Conservation (phyloP, 1,139 yeast genomes). For the Saccharomyces hybrid region DNA sequence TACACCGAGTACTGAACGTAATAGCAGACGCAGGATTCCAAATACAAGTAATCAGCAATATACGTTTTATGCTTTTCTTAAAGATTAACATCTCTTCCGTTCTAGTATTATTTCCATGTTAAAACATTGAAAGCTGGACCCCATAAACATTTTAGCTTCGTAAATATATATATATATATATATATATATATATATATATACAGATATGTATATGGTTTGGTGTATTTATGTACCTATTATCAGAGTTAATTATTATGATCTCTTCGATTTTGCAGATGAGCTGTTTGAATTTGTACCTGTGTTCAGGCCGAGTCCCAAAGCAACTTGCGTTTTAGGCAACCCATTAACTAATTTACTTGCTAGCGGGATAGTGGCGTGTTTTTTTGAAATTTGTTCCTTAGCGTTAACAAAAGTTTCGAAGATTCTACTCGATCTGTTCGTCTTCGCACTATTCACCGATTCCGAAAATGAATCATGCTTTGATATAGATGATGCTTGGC, state of each 20-base stretch:
- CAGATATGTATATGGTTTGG: not conserved
- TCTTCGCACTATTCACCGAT: not conserved
- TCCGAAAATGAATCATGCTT: constrained; percentile 1
- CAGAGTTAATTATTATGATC: not conserved
- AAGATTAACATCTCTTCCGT: no score
- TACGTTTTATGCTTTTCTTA: no score
- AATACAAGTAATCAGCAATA: no score
- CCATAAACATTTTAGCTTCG: no score
- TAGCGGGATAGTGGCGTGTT: constrained; percentile 20
- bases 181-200: no score
- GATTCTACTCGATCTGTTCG: constrained; percentile 18
- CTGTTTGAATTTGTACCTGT: constrained; percentile 3
- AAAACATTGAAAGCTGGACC: no score
- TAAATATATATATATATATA: no score
- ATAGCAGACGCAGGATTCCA: no score
- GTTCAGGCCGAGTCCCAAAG: constrained; percentile 18
- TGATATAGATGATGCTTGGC: not conserved
- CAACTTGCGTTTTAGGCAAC: constrained; percentile 23
- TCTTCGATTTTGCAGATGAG: constrained; percentile 4
- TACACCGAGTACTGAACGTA: no score
- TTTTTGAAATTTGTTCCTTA: constrained; percentile 24
- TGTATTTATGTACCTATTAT: not conserved
- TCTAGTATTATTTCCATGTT: no score
- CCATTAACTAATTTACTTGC: constrained; percentile 31
- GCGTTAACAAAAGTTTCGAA: constrained; percentile 30